A percentile compares a stretch with the other conserved stretches of the same genome.
phyloP scores from a whole-genome alignment of 495 filamentous ascomycete genomes.

The Penicillium flavigenum region DNA sequence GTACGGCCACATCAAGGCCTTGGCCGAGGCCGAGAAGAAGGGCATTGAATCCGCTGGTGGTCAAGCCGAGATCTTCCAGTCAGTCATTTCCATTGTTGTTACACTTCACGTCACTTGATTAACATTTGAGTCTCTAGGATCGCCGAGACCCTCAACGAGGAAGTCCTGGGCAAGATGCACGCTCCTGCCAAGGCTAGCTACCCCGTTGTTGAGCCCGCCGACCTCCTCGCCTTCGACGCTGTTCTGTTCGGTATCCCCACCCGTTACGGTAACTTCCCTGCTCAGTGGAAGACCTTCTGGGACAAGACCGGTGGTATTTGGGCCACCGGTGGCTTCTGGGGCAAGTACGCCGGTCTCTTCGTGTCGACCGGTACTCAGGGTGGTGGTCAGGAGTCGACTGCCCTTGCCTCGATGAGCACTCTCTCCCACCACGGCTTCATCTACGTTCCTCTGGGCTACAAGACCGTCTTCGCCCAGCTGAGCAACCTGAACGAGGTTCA shows the following conservation, averaged over 20 bases:
- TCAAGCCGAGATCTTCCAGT: conserved; percentile 77
- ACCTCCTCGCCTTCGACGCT: conserved; percentile 78
- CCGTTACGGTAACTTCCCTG: conserved; percentile 98
- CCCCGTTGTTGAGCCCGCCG: conserved; percentile 64
- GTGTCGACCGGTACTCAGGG: conserved; percentile 77
- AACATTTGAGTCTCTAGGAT: conserved; percentile 50
- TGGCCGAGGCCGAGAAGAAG: conserved; percentile 87
- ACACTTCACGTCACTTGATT: conserved; percentile 1
- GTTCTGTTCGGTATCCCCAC: conserved; percentile 96
- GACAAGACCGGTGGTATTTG: conserved; percentile 77
- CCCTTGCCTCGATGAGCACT: conserved; percentile 78
- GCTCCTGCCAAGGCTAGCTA: conserved; percentile 74
- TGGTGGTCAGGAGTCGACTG: conserved; percentile 92
- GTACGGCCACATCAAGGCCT: conserved; percentile 84
- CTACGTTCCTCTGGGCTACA: conserved; percentile 93
- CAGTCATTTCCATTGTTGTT: conserved; percentile 25
- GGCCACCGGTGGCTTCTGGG: conserved; percentile 70
- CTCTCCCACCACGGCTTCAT: conserved; percentile 91
- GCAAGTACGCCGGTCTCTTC: conserved; percentile 93
- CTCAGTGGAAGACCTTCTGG: conserved; percentile 93
- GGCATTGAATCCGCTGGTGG: conserved; percentile 90
- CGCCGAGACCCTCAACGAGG: conserved; percentile 79
- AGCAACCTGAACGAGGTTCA: conserved; percentile 71
- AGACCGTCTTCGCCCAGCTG: conserved; percentile 68
- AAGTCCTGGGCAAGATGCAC: conserved; percentile 85